Evolutionary conservation across 352 stramenopile species (phyloP), one percentile per base, ranked within the genome.

Genomic region (Phytophthora vignae): DNA sequence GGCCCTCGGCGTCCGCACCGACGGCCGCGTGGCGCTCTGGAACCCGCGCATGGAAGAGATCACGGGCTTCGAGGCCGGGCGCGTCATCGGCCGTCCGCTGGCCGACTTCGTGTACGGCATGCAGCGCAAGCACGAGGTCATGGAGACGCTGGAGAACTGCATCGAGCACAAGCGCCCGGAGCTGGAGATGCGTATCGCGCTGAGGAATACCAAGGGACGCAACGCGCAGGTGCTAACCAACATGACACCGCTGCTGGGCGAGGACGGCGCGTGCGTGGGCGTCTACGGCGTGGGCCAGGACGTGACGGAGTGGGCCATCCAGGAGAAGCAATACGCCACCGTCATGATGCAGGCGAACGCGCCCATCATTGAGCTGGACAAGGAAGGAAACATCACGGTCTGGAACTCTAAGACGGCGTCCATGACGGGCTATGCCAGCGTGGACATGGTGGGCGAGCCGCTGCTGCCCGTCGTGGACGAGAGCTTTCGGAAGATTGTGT

Each of bases 341-440:
- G 82, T 95, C 15, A 88, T 95, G 74, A 92, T 91, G 74, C 83
- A 90, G 52, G 87, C 87, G 12, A 94, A 94, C 62, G 81, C 84
- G 54, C 83, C 87, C 2, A 94, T 94, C 29, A 90, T 95, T 60
- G 88, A 91, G 60, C 75, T 94, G 38, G 87, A 95, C 66, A 83
- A 82, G 59, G 76, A 94, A n/a, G 86, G 78, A 0, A 78, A 85
- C 55, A 88, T 93, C 54, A 90, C 79, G 17, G 81, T 90, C 40
- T 93, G 86, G 86, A 93, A 93, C 59, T 69, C 67, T 52, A 90
- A 87, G 65, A 79, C 82, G 15, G 79, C 68, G 14, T 81, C 77
- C 12, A 80, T 92, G 69, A 92, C 82, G 27, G 84, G 84, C 0
- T 90, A 85, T 53, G 54, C 67, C 11, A 84, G 67, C 57, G 70